A percentile compares a stretch with the other conserved stretches of the same genome.
phyloP scores from a whole-genome alignment of 176 grass and related monocot genomes.

The Avena sativa region DNA sequence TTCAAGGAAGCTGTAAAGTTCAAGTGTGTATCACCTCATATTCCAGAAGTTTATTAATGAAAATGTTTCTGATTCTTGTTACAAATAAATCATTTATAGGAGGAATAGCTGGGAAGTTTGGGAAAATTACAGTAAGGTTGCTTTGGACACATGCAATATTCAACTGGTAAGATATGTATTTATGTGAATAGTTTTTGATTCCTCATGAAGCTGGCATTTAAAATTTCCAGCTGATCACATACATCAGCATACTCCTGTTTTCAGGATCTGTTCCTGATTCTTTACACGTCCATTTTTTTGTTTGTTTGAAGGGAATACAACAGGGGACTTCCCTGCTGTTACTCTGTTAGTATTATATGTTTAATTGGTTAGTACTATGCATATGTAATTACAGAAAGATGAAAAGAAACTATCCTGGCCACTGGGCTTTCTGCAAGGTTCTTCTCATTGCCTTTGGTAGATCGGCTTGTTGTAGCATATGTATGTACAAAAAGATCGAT shows the following conservation, averaged over 20 bases:
- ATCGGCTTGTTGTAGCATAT: slow-evolving; percentile 2
- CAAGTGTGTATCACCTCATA: slow-evolving; percentile 59
- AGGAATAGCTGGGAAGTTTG: slow-evolving; percentile 98
- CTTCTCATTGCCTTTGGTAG: neutral
- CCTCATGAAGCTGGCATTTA: slow-evolving; percentile 3
- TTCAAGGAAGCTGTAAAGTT: slow-evolving; percentile 97
- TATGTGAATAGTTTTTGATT: neutral
- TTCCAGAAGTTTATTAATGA: neutral
- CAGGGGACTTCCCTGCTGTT: neutral
- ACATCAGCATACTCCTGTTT: neutral
- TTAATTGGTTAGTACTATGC: neutral
- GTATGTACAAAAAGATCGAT: neutral
- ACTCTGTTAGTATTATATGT: slow-evolving; percentile 10
- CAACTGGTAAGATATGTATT: slow-evolving; percentile 43
- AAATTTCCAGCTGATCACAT: slow-evolving; percentile 10
- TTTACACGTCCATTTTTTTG: neutral
- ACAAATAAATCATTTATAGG: slow-evolving; percentile 55
- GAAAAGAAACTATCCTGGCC: slow-evolving; percentile 1
- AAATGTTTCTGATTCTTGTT: neutral
- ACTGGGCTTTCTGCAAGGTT: neutral
- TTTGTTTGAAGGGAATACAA: neutral
- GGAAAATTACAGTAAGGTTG: slow-evolving; percentile 96
- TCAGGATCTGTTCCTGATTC: neutral
- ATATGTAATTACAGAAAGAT: neutral
- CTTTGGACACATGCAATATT: slow-evolving; percentile 77